Evolutionary conservation across 2,329 filamentous ascomycete genomes (phyloP).

Genomic region (Stachybotrys chartarum): DNA sequence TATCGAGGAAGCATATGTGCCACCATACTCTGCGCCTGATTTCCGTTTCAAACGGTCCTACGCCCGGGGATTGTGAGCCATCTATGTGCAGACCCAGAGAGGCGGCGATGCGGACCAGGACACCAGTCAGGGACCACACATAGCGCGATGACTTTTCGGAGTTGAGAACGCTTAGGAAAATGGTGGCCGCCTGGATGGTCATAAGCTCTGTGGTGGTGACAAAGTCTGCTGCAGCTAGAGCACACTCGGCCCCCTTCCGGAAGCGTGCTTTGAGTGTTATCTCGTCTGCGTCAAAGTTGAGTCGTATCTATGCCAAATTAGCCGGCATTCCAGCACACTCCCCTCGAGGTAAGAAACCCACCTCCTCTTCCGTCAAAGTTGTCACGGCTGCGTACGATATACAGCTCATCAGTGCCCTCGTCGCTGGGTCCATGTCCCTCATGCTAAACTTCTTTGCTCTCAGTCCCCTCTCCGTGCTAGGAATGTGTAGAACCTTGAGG

Average conservation of each 20-base stretch:
- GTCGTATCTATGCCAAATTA: neutral
- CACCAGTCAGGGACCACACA: constrained; percentile 1
- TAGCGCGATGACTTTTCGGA: neutral
- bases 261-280: neutral
- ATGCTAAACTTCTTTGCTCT: neutral
- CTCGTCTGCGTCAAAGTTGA: neutral
- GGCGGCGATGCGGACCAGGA: constrained; percentile 2
- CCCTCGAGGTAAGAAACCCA: neutral
- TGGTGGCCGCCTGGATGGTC: neutral
- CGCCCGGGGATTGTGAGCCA: neutral
- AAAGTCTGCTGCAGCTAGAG: neutral
- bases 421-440: neutral
- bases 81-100: constrained; percentile 4
- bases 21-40: constrained; percentile 7
- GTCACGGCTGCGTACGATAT: neutral
- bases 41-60: constrained; percentile 4
- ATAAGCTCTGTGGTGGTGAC: neutral
- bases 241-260: neutral
- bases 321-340: neutral
- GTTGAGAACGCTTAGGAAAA: neutral
- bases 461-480: neutral
- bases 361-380: neutral
- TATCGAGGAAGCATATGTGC: constrained; percentile 5
- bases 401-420: neutral
- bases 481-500: neutral